Evolutionary conservation across 2,329 filamentous ascomycete species (phyloP).

Genomic region (Stemphylium vesicarium): DNA sequence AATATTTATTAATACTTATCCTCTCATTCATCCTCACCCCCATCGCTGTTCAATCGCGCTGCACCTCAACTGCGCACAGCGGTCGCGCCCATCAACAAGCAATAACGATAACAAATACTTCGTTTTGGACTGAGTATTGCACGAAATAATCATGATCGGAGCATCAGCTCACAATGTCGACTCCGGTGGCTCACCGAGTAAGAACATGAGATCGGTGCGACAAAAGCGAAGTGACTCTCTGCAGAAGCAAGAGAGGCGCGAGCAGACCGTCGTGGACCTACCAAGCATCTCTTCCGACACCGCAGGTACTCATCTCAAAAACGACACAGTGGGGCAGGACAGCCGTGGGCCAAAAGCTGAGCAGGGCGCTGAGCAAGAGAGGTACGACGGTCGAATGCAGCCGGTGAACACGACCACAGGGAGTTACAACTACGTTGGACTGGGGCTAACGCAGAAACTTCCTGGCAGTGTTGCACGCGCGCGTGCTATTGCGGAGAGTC

Average conservation of each 20-base stretch:
- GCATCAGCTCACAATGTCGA: background rate
- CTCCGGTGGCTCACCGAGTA: background rate
- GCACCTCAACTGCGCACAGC: background rate
- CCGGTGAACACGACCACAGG: background rate
- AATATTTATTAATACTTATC: background rate
- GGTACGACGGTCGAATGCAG: background rate
- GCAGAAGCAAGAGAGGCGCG: background rate
- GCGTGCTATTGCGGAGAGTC: slow-evolving; percentile 3
- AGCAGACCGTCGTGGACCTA: background rate
- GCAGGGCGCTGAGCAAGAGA: background rate
- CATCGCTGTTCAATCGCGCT: background rate
- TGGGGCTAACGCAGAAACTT: slow-evolving; percentile 1
- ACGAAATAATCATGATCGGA: background rate
- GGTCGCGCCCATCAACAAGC: background rate
- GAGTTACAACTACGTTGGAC: slow-evolving; percentile 1
- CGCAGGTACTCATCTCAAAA: background rate
- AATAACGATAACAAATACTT: background rate
- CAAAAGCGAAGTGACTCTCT: background rate
- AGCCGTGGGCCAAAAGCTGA: background rate
- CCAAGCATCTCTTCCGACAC: background rate
- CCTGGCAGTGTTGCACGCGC: slow-evolving; percentile 8
- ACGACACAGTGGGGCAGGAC: background rate
- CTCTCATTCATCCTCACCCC: background rate
- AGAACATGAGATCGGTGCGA: background rate
- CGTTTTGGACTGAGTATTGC: background rate